phyloP scores from a whole-genome alignment of 106 monocot genomes.

The Phalaenopsis equestris region DNA sequence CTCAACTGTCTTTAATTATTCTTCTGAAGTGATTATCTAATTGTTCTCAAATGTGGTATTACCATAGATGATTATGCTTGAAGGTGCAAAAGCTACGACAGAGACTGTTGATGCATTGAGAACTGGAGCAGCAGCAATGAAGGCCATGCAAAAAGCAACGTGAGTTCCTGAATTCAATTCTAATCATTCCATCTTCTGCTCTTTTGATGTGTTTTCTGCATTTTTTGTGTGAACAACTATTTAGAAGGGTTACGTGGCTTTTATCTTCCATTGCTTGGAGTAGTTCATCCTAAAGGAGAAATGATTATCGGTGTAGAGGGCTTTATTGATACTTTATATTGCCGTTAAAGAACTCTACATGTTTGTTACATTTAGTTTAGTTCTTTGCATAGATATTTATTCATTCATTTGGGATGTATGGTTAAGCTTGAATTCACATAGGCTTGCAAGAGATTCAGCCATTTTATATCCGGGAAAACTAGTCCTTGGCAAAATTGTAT shows the following conservation, averaged over 20 bases:
- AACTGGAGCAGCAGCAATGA: conserved; percentile 89
- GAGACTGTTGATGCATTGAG: conserved; percentile 96
- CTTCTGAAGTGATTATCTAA: neutral
- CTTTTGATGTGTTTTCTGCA: neutral
- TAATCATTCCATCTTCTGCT: neutral
- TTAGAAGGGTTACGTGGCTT: neutral
- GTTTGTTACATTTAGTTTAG: neutral
- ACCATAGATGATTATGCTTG: conserved; percentile 84
- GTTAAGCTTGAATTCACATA: neutral
- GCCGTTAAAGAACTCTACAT: neutral
- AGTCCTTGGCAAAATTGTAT: neutral
- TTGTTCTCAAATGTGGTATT: neutral
- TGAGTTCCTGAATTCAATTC: conserved; percentile 25
- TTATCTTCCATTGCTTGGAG: neutral
- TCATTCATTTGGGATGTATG: neutral
- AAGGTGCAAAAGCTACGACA: conserved; percentile 93
- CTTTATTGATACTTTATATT: neutral
- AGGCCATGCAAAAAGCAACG: conserved; percentile 89
- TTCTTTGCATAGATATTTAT: neutral
- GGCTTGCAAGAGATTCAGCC: neutral
- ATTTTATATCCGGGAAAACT: neutral
- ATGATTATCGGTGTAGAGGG: too few species aligned
- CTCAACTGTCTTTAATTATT: neutral
- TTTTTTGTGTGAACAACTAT: neutral
- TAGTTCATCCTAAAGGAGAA: too few species aligned